Percentiles rank a stretch among this genome's conserved stretches.
These are phyloP conservation scores for Colletotrichum phormii DNA, from an alignment of 2,329 filamentous ascomycete species.

Conservation along the genomic window DNA sequence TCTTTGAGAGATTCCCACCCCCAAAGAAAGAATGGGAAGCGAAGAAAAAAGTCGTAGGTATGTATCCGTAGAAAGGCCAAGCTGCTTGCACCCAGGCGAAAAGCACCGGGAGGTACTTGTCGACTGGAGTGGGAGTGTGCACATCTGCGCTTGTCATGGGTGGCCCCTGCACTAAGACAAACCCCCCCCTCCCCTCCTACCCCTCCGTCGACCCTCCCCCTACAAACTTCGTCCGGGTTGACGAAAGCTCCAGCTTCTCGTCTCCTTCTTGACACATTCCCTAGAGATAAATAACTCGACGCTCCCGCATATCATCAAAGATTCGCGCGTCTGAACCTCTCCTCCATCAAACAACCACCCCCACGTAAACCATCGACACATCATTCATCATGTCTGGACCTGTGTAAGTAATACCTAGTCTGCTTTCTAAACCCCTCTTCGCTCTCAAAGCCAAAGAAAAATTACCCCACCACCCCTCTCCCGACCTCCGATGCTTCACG, in stretches of 20 bases:
- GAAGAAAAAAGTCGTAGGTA: conserved; percentile 7
- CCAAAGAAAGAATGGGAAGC: not conserved
- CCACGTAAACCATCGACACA: conserved; percentile 23
- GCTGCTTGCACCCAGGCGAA: too few species aligned
- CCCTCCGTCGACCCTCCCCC: conserved; percentile 36
- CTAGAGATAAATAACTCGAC: conserved; percentile 39
- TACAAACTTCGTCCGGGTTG: conserved; percentile 37
- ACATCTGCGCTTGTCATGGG: conserved; percentile 25
- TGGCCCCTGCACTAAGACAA: conserved; percentile 33
- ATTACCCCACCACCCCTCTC: conserved; percentile 56
- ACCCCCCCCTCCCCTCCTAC: conserved; percentile 33
- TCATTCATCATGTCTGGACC: conserved; percentile 70
- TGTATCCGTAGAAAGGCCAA: not conserved
- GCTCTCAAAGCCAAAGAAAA: conserved; percentile 6
- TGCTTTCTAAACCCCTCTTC: conserved; percentile 38
- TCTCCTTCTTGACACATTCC: conserved; percentile 35
- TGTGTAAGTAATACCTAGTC: conserved; percentile 67
- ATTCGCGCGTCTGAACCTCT: conserved; percentile 31
- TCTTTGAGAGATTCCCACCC: conserved; percentile 3
- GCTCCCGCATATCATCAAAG: conserved; percentile 23
- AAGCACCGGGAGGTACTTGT: conserved; percentile 6
- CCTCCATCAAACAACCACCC: conserved; percentile 25
- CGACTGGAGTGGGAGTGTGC: conserved; percentile 24
- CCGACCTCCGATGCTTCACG: conserved; percentile 38
- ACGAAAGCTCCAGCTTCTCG: conserved; percentile 35